Evolutionary conservation across 2,329 filamentous ascomycete species (phyloP).

Genomic region (Sclerotinia glacialis): DNA sequence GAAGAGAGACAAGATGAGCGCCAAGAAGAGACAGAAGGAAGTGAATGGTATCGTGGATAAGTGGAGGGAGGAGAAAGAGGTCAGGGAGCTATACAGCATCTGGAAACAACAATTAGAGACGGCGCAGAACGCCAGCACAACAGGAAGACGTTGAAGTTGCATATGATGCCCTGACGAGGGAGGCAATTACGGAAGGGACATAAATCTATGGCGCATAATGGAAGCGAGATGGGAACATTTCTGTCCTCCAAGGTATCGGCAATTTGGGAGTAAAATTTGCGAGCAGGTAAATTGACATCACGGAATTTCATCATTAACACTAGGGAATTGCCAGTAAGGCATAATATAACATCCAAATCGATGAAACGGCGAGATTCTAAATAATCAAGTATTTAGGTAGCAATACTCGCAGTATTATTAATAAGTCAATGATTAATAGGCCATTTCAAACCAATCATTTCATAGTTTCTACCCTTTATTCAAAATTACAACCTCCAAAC

Average conservation of each 20-base stretch:
- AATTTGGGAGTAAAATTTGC: background rate
- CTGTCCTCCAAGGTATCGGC: no score
- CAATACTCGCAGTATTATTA: no score
- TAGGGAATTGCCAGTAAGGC: no score
- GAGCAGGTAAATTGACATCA: background rate
- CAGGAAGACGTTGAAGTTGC: constrained; percentile 7
- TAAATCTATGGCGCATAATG: background rate
- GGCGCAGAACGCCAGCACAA: constrained; percentile 39
- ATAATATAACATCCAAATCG: no score
- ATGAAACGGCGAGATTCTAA: background rate
- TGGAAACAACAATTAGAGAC: constrained; percentile 62
- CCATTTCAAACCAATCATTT: background rate
- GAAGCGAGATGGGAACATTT: background rate
- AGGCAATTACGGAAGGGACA: background rate
- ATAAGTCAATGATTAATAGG: no score
- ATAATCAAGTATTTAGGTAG: no score
- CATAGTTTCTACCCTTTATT: no score
- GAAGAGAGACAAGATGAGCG: constrained; percentile 59
- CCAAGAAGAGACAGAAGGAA: constrained; percentile 56
- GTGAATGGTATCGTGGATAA: constrained; percentile 62
- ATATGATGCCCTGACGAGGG: background rate
- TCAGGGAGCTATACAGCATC: constrained; percentile 60
- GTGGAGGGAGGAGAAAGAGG: constrained; percentile 59
- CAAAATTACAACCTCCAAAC: no score
- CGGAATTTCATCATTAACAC: background rate